Conservation (phyloP, 371 early-diverging fungal species). For the Rhizopus arrhizus region DNA sequence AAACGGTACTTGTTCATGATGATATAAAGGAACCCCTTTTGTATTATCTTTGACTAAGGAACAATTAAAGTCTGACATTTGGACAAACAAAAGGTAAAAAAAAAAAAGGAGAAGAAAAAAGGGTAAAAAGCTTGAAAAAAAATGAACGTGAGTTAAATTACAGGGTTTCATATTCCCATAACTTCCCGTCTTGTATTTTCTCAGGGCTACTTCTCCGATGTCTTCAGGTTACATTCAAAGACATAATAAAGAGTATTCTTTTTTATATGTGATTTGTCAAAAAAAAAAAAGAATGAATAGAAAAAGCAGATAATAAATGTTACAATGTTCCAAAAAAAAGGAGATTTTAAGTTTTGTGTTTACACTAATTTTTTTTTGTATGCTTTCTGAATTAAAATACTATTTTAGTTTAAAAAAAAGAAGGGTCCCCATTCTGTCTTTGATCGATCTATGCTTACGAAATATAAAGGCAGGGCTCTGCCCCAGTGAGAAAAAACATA, state of each 20-base stretch:
- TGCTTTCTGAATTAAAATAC: not conserved
- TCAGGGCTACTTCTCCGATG: conserved; percentile 11
- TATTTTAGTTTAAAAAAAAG: not conserved
- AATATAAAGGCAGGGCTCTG: not conserved
- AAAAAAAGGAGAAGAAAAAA: conserved; percentile 6
- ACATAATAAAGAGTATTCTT: not conserved
- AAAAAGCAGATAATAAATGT: no score
- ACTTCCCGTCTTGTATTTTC: conserved; percentile 14
- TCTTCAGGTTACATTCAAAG: not conserved
- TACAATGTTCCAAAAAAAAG: no score
- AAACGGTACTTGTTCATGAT: conserved; percentile 48
- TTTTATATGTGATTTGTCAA: no score
- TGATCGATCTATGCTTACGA: conserved; percentile 1
- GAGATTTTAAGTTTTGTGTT: not conserved
- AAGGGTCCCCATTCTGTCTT: conserved; percentile 1
- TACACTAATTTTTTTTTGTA: not conserved
- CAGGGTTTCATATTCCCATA: conserved; percentile 10
- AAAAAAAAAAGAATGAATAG: no score
- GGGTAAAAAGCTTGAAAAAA: conserved; percentile 3
- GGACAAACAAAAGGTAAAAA: not conserved
- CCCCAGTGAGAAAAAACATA: conserved; percentile 1
- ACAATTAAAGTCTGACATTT: conserved; percentile 25
- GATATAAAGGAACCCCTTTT: conserved; percentile 40
- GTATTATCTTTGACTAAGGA: conserved; percentile 25
- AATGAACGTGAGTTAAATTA: not conserved